Base-by-base conservation (phyloP, 2,329 filamentous ascomycete species). In the Sphaerulina vaccinii region DNA sequence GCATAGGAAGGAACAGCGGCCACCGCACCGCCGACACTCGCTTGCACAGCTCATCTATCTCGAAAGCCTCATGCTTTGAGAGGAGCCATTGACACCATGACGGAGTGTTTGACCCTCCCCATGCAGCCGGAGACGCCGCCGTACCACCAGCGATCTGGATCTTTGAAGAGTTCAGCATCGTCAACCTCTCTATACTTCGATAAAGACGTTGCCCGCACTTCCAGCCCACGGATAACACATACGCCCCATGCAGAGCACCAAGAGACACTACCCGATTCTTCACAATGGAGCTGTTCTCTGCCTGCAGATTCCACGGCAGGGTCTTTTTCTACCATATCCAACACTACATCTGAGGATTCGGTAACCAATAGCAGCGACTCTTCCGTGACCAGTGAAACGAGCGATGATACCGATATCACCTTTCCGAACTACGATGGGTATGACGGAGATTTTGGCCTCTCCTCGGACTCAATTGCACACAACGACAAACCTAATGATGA, bases 311-410 rank as follows among this genome's bases (percentile, higher is more conserved):
- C 67, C n/a, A 61, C 60, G 18, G 56, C 58, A 43, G 58, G 62
- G 39, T 61, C 67, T 29, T 71, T 70, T 22, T 65, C 66, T 3
- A 46, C 48, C 44, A 78, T 64, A 50, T 76, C 78, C 3, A 85
- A 83, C 33, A 39, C 44, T 19, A 44, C 49, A 10, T 51, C 81
- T 78, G 65, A 75, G 77, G 55, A 52, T 19, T 86, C 54, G 3
- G 48, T 45, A 3, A 47, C 80, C 77, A 64, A 74, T 77, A 57
- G 51, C 19, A 85, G 79, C 59, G 70, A 56, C 37, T 50, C 85
- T 49, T 86, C 83, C 10, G 70, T 86, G 49, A 78, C 80, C 49
- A 79, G 80, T 52, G 79, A 77, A 39, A 72, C 79, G 54, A 68
- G 74, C 32, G 74, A 79, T 32, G 77, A 82, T 37, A 72, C 68